Evolutionary conservation across 1,139 yeast species (phyloP).

Genomic region (Hyphopichia pseudoburtonii): DNA sequence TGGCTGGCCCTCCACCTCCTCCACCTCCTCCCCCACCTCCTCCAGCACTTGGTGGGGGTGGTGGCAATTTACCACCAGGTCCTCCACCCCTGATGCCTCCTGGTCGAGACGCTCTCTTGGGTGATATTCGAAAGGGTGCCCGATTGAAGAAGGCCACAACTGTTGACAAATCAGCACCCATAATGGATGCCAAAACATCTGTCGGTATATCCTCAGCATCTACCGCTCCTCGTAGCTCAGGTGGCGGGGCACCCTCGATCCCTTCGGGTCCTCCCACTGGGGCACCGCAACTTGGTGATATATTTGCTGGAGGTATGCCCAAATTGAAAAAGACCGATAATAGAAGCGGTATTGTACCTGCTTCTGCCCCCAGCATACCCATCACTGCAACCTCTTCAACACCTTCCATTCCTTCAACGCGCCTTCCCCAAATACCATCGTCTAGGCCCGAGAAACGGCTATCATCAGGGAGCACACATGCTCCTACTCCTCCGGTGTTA

Average conservation of each 20-base stretch:
- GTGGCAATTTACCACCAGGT: conserved; percentile 16
- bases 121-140: conserved; percentile 83
- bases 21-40: conserved; percentile 44
- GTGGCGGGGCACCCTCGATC: conserved; percentile 12
- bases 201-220: conserved; percentile 12
- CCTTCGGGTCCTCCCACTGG: conserved; percentile 25
- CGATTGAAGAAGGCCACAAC: conserved; percentile 68
- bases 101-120: conserved; percentile 77
- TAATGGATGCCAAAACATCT: conserved; percentile 35
- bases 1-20: conserved; percentile 39
- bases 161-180: conserved; percentile 45
- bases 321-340: conserved; percentile 56
- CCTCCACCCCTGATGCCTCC: conserved; percentile 38
- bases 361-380: conserved; percentile 35
- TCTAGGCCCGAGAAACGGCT: conserved; percentile 3
- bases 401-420: conserved; percentile 11
- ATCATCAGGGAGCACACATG: neutral
- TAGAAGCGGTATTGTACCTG: conserved; percentile 43
- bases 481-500: conserved; percentile 9
- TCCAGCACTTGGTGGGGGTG: conserved; percentile 17
- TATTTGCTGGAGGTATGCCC: conserved; percentile 87
- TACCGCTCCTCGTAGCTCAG: conserved; percentile 10
- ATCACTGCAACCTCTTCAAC: conserved; percentile 20
- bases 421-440: conserved; percentile 3
- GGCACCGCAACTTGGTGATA: conserved; percentile 68